Base-by-base conservation (phyloP, 257 asterid genomes). In the Orobanche coerulescens region DNA sequence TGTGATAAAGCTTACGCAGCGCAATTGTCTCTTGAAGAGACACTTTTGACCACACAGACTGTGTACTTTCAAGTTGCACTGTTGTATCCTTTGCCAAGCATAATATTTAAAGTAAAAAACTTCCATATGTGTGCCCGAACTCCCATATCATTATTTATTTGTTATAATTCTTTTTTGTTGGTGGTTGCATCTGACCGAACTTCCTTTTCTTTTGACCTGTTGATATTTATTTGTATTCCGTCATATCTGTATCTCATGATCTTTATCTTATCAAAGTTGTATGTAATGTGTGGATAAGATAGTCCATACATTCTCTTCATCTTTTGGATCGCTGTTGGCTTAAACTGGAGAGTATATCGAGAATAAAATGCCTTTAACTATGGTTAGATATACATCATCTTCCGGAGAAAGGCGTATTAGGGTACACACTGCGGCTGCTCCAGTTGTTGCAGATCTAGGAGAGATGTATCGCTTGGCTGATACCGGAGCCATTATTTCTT, bases 1-100 rank as follows among this genome's bases (percentile, higher is more conserved):
- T 93, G 97, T 70, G 99, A 93, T 71, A 93, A 93, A 79, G 99
- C 97, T 56, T 93, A 87, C 76, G 97, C 83, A 30, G 95, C 95
- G 62, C 97, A 89, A 72, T 78, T 89, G 73, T 81, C 85, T 64
- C 95, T 93, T 62, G 97, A 93, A 80, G 99, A 93, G 64, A 90
- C 99, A 22, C 76, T 93, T 64, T 74, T 90, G 75, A 85, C 94
- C 42, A 76, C 92, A 14, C 92, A 79, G 68, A 83, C 92, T 0
- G 94, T 93, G 61, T 87, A 83, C 78, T 86, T 93, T 77, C 99
- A 93, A 85, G 93, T 86, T 48, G 99, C 97, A 42, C 73, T 93
- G 64, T 47, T 93, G 99, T 93, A 93, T 93, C 99, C 99, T 87
- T 49, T 81, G 55, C 61, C 69, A 22, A n/a, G 26, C 56, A 49